Conservation (phyloP, 352 stramenopile species). For the Globisporangium irregulare region DNA sequence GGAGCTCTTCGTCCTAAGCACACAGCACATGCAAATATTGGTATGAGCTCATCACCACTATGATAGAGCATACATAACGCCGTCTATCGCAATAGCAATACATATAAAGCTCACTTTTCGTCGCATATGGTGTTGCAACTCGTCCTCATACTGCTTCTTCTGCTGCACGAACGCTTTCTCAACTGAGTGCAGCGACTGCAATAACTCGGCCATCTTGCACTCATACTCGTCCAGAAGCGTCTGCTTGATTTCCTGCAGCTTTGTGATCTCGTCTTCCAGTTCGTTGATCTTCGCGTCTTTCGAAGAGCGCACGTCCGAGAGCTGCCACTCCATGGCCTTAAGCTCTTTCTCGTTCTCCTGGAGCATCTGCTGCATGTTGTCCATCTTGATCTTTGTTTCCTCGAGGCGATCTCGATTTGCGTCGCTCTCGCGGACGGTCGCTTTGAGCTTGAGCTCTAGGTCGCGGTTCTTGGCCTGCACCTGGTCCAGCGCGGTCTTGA, state of each 20-base stretch:
- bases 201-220: slow-evolving; percentile 77
- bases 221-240: slow-evolving; percentile 83
- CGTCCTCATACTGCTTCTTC: slow-evolving; percentile 73
- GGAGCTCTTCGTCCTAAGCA: slow-evolving; percentile 27
- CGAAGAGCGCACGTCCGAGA: slow-evolving; percentile 47
- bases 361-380: slow-evolving; percentile 60
- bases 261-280: slow-evolving; percentile 53
- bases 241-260: slow-evolving; percentile 73
- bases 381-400: slow-evolving; percentile 60
- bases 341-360: slow-evolving; percentile 61
- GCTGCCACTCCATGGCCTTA: slow-evolving; percentile 68
- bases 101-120: slow-evolving; percentile 32
- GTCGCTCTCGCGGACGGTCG: slow-evolving; percentile 38
- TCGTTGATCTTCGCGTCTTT: slow-evolving; percentile 66
- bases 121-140: slow-evolving; percentile 44
- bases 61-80: too few relatives aligned
- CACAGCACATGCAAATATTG: too few relatives aligned
- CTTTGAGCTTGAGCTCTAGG: slow-evolving; percentile 64
- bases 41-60: too few relatives aligned
- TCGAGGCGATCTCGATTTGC: slow-evolving; percentile 37
- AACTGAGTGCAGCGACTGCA: slow-evolving; percentile 77
- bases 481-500: slow-evolving; percentile 44
- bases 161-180: slow-evolving; percentile 85
- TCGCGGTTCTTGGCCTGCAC: slow-evolving; percentile 41
- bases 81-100: background rate